Conservation (phyloP, 805 yeast species). For the Candida insectalens region DNA sequence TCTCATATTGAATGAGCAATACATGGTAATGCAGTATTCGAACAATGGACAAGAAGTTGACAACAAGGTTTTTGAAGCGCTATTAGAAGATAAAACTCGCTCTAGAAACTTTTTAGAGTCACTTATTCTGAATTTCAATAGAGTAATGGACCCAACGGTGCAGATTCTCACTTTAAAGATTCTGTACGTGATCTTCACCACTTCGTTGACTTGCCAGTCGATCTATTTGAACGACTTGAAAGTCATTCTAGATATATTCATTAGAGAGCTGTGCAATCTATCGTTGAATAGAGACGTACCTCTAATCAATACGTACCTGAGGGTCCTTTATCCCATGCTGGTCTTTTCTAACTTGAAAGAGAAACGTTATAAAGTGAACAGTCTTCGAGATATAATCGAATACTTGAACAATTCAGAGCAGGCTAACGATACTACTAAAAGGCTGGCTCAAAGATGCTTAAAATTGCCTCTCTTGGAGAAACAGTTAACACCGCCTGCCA, state of each 20-base stretch:
- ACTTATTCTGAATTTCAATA: conserved; percentile 64
- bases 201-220: conserved; percentile 51
- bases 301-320: conserved; percentile 58
- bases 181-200: conserved; percentile 63
- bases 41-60: conserved; percentile 5
- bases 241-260: conserved; percentile 72
- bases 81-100: conserved; percentile 33
- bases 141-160: conserved; percentile 61
- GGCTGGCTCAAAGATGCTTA: conserved; percentile 31
- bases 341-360: conserved; percentile 50
- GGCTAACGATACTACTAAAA: conserved; percentile 28
- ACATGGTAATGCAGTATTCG: conserved; percentile 49
- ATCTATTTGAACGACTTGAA: conserved; percentile 78
- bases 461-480: conserved; percentile 11
- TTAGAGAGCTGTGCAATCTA: conserved; percentile 68
- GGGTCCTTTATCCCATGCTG: conserved; percentile 66
- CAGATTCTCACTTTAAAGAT: conserved; percentile 75
- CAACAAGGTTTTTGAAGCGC: conserved; percentile 47
- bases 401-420: conserved; percentile 34
- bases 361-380: conserved; percentile 49
- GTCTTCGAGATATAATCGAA: conserved; percentile 39
- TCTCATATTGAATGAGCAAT: conserved; percentile 79
- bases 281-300: conserved; percentile 44
- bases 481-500: not conserved
- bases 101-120: conserved; percentile 56